Evolutionary conservation across 257 asterid genomes (phyloP).

Genomic region (Solanum tarapatanum): DNA sequence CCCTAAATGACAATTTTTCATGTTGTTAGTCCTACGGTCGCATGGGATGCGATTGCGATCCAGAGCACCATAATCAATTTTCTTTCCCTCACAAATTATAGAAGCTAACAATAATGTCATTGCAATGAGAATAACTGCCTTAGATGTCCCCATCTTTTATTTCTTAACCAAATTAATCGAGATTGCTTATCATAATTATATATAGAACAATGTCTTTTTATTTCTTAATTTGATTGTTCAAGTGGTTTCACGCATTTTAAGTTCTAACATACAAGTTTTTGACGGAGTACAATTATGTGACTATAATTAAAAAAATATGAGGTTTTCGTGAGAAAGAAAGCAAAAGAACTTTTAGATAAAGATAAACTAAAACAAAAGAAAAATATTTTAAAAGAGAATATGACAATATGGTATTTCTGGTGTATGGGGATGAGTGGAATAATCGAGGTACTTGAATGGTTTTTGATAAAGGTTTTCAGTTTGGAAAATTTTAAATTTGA

Average conservation of each 20-base stretch:
- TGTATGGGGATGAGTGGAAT: neutral
- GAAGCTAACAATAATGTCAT: neutral
- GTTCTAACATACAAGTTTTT: neutral
- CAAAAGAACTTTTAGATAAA: neutral
- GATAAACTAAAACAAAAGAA: neutral
- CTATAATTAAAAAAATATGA: neutral
- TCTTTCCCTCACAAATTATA: neutral
- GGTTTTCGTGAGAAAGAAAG: neutral
- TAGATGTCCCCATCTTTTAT: neutral
- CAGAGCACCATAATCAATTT: slow-evolving; percentile 25
- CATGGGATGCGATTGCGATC: slow-evolving; percentile 31
- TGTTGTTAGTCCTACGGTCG: slow-evolving; percentile 8
- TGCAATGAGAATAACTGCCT: neutral
- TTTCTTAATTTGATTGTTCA: neutral
- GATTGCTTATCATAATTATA: neutral
- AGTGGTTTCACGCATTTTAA: neutral
- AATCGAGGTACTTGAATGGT: neutral
- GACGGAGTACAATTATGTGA: neutral
- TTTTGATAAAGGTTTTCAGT: neutral
- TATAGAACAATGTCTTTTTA: neutral
- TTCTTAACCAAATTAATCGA: neutral
- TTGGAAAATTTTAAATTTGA: too few relatives aligned
- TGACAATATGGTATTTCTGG: neutral
- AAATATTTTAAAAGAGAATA: neutral
- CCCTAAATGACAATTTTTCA: slow-evolving; percentile 14